Conservation (phyloP, 768 basidiomycete species). For the Leccinellum luteum region DNA sequence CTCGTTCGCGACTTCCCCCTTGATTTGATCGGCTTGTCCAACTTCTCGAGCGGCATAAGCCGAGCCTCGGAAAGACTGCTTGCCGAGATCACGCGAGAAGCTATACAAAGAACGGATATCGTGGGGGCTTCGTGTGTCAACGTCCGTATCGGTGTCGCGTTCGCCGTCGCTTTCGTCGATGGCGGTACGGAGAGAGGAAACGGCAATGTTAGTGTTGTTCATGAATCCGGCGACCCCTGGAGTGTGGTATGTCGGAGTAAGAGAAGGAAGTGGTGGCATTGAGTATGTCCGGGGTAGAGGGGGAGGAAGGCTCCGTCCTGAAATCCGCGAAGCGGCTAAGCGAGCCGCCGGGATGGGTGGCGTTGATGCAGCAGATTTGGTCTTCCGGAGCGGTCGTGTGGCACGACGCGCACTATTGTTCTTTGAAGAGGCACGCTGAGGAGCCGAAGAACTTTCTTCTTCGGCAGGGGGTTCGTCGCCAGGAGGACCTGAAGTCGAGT, state of each 20-base stretch:
- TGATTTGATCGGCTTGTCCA: slow-evolving; percentile 17
- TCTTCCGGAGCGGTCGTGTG: slow-evolving; percentile 33
- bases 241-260: slow-evolving; percentile 27
- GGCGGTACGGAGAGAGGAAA: slow-evolving; percentile 34
- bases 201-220: slow-evolving; percentile 36
- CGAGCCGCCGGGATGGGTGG: slow-evolving; percentile 34
- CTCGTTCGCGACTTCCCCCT: slow-evolving; percentile 21
- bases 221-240: slow-evolving; percentile 29
- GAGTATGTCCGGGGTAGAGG: slow-evolving; percentile 34
- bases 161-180: slow-evolving; percentile 36
- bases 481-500: slow-evolving; percentile 25
- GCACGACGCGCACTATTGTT: slow-evolving; percentile 23
- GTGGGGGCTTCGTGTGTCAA: slow-evolving; percentile 26
- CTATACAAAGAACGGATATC: slow-evolving; percentile 32
- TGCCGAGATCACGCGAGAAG: slow-evolving; percentile 32
- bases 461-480: slow-evolving; percentile 25
- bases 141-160: slow-evolving; percentile 33
- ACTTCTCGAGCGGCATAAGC: slow-evolving; percentile 27
- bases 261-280: slow-evolving; percentile 30
- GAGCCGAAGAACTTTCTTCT: slow-evolving; percentile 20
- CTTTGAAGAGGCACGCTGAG: slow-evolving; percentile 27
- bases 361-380: slow-evolving; percentile 35
- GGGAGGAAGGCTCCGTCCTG: slow-evolving; percentile 30
- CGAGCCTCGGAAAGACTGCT: slow-evolving; percentile 23
- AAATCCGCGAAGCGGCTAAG: slow-evolving; percentile 31